Conservation (phyloP, 2,329 filamentous ascomycete genomes). For the Teratosphaeria pseudoeucalypti region DNA sequence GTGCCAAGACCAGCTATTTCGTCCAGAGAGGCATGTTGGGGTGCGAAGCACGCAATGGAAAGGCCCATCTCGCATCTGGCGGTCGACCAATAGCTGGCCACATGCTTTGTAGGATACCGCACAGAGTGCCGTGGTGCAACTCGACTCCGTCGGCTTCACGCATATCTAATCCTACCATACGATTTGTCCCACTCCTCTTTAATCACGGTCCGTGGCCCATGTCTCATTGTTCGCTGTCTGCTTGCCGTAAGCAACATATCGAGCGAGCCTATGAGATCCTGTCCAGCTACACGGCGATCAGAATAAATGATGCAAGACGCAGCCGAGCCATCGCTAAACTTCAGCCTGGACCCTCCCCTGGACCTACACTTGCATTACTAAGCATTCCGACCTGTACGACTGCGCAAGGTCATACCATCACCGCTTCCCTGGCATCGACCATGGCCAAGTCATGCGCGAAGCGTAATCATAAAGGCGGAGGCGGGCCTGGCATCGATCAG, state of each 20-base stretch:
- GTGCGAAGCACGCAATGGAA: no score
- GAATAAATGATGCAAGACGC: neutral
- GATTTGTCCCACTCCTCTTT: neutral
- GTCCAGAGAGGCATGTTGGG: no score
- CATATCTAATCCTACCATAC: neutral
- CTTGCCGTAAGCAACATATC: neutral
- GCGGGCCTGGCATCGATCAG: neutral
- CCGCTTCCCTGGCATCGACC: neutral
- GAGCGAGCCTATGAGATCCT: neutral
- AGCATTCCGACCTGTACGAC: neutral
- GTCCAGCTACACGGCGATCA: neutral
- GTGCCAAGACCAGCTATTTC: no score
- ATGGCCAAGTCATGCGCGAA: neutral
- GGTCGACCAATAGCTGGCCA: no score
- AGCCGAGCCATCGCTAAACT: neutral
- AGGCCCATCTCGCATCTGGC: no score
- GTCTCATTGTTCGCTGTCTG: neutral
- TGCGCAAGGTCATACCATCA: neutral
- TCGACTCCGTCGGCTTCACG: no score
- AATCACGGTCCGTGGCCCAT: neutral
- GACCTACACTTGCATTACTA: neutral
- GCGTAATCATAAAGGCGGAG: neutral
- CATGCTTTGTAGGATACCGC: no score
- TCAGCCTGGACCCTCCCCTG: neutral
- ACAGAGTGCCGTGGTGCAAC: no score